phyloP scores from a whole-genome alignment of 768 basidiomycete species.

The Paxillus rubicundulus region DNA sequence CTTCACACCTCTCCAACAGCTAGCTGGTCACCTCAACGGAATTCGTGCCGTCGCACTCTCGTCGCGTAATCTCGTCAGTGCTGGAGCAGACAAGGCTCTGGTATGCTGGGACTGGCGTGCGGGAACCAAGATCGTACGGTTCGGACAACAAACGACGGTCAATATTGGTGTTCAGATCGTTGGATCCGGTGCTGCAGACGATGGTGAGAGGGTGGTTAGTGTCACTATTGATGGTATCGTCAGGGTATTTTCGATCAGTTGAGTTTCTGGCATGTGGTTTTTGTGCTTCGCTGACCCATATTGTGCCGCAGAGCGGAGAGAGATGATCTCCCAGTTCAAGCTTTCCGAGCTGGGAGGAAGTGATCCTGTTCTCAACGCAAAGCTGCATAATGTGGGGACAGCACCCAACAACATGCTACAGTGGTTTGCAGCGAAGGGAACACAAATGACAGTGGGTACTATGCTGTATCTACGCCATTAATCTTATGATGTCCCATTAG shows the following conservation, averaged over 20 bases:
- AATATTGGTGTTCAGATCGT: slow-evolving; percentile 89
- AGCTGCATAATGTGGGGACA: slow-evolving; percentile 72
- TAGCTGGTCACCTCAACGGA: slow-evolving; percentile 84
- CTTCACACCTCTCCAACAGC: slow-evolving; percentile 78
- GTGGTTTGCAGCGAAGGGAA: slow-evolving; percentile 91
- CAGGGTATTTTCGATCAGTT: slow-evolving; percentile 86
- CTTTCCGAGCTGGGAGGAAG: slow-evolving; percentile 70
- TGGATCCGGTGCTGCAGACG: slow-evolving; percentile 41
- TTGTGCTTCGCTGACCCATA: slow-evolving; percentile 8
- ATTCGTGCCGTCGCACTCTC: slow-evolving; percentile 88
- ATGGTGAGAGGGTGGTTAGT: slow-evolving; percentile 83
- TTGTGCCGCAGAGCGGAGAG: slow-evolving; percentile 49
- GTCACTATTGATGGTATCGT: slow-evolving; percentile 93
- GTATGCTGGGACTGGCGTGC: slow-evolving; percentile 92
- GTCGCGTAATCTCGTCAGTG: slow-evolving; percentile 81
- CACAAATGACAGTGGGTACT: slow-evolving; percentile 77
- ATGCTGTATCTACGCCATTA: not conserved
- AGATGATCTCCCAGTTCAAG: slow-evolving; percentile 93
- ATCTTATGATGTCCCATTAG: slow-evolving; percentile 35
- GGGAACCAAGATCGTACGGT: slow-evolving; percentile 84
- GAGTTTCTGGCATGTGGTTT: slow-evolving; percentile 29
- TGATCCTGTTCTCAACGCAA: slow-evolving; percentile 64
- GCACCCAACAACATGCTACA: slow-evolving; percentile 89
- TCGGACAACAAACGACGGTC: slow-evolving; percentile 90
- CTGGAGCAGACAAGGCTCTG: slow-evolving; percentile 65